Evolutionary conservation across 2,329 filamentous ascomycete genomes (phyloP), one percentile per base, ranked within the genome.

Genomic region (Epichloe amarillans): DNA sequence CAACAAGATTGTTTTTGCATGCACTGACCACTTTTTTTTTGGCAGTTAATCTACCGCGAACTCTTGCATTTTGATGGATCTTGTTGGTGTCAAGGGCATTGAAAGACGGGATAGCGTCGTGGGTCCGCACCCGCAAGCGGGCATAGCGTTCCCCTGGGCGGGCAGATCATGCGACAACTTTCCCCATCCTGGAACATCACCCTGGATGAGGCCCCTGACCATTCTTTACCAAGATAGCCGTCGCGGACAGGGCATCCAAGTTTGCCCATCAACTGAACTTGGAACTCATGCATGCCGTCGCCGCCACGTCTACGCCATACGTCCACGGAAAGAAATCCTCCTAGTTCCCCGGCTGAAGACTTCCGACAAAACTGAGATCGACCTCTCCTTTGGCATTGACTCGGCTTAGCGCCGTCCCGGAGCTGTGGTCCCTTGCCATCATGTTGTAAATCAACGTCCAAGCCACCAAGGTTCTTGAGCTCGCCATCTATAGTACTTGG

Each of bases 331-430:
- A 10, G 7, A 46, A n/a, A n/a, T 5, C 6, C 17, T 15, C 43
- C 26, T n/a, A n/a, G 33, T 36, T 26, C 35, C 4, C 19, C 35
- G 19, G 15, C 12, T n/a, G 23, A 26, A 33, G 36, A 14, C 50
- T 49, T 42, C 42, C 47, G 42, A 43, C 47, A 49, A 45, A 30
- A 38, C 42, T 21, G 47, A n/a, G 37, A 43, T 44, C 42, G 38
- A 50, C 46, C 45, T 47, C 47, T 49, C n/a, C 44, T 52, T 46
- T 54, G 47, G 43, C 51, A 43, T 19, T 46, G 38, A 47, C 36
- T 50, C 54, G 56, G 52, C 49, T 54, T n/a, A 33, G 21, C 37
- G 49, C 46, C 37, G 42, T 53, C 40, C 55, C 54, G 55, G 40
- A 5, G 14, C n/a, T 30, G 36, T 21, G 46, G 36, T 30, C 23